Conservation (phyloP, 805 yeast genomes). For the Starmerella apicola region DNA sequence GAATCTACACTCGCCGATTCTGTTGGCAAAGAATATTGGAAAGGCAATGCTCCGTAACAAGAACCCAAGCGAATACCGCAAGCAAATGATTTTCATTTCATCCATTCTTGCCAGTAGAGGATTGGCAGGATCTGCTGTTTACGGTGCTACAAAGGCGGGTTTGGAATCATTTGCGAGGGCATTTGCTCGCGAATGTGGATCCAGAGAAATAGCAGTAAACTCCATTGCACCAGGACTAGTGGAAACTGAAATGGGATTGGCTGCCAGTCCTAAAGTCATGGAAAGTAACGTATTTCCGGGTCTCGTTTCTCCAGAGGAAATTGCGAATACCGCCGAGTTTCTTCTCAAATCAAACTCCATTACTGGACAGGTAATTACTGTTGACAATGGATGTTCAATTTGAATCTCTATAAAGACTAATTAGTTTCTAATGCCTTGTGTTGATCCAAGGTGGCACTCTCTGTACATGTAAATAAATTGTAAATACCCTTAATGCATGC, state of each 20-base stretch:
- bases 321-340: slow-evolving; percentile 19
- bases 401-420: too few relatives aligned
- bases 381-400: slow-evolving; percentile 17
- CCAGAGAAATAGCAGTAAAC: slow-evolving; percentile 46
- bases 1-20: slow-evolving; percentile 51
- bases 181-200: slow-evolving; percentile 47
- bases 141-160: slow-evolving; percentile 63
- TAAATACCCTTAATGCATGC: too few relatives aligned
- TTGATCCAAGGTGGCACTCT: too few relatives aligned
- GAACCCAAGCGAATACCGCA: slow-evolving; percentile 1
- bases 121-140: slow-evolving; percentile 45
- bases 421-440: too few relatives aligned
- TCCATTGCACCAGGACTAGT: slow-evolving; percentile 55
- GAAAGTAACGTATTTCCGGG: slow-evolving; percentile 12
- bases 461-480: too few relatives aligned
- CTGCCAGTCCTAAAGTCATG: slow-evolving; percentile 6
- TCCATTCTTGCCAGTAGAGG: slow-evolving; percentile 41
- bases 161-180: slow-evolving; percentile 48
- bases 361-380: slow-evolving; percentile 16
- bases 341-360: slow-evolving; percentile 9
- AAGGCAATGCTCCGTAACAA: slow-evolving; percentile 37
- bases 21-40: slow-evolving; percentile 41
- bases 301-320: slow-evolving; percentile 11
- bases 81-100: slow-evolving; percentile 47
- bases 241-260: slow-evolving; percentile 48